Evolutionary conservation across 805 yeast species (phyloP), one percentile per base, ranked within the genome.

Genomic region (Yamadazyma takamatsuzukensis): DNA sequence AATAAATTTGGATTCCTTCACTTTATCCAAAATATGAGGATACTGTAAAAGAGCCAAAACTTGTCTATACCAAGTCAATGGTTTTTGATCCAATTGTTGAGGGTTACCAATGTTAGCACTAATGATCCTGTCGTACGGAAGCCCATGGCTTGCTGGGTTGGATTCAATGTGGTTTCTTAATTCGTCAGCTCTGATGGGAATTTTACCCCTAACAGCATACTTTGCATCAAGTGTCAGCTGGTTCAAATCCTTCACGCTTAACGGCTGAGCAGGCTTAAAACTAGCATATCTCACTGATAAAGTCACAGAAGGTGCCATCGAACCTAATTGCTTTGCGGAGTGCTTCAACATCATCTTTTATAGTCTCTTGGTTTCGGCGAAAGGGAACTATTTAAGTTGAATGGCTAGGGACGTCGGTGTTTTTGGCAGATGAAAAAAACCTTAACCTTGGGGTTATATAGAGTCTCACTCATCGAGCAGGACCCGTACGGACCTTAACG

Each of bases 101-200:
- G 99, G 99, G 56, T 93, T 93, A 18, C 99, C 99, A 42, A 93
- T 93, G 56, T 93, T 93, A 43, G 96, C 93, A 50, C 78, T 80
- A 54, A 94, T 83, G 48, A 93, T 84, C 39, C 74, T 65, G 26
- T 73, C 61, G 53, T 88, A 93, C 1, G 95, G 95, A 43, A 87
- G 64, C 4, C 83, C 76, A 13, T 66, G 68, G 16, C 83, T 80
- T 24, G 74, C 67, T 2, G 63, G 63, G 25, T 63, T 54, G 8
- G 57, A 54, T 15, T 47, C 40, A 24, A 93, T 67, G 45, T 76
- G 72, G 7, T 59, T 62, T 37, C 80, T 70, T 37, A 93, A 64
- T 52, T 87, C 84, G 49, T 90, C 97, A 16, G 98, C 97, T 45
- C 87, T 77, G 41, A 82, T 76, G n/a, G 98, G 97, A 39, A 93